Conservation (phyloP, 805 yeast genomes). For the Candida odintsovae region DNA sequence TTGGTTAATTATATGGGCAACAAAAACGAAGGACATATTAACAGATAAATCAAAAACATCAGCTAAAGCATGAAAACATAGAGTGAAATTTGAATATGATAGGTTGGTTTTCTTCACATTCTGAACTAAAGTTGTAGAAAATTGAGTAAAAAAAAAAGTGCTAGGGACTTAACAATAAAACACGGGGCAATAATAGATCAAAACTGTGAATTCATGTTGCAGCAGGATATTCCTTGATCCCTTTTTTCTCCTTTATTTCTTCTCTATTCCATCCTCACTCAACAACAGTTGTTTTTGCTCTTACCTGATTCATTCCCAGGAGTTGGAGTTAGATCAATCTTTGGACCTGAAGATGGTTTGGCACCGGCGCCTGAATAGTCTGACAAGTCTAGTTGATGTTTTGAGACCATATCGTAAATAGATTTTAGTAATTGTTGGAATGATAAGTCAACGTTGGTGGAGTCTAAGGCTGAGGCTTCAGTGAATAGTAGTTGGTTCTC, state of each 20-base stretch:
- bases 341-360: slow-evolving; percentile 79
- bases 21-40: background rate
- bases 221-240: too few relatives aligned
- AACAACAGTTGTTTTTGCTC: slow-evolving; percentile 60
- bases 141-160: too few relatives aligned
- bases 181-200: too few relatives aligned
- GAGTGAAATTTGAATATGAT: background rate
- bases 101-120: background rate
- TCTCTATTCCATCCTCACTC: slow-evolving; percentile 7
- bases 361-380: slow-evolving; percentile 50
- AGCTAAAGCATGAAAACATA: background rate
- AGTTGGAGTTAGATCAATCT: slow-evolving; percentile 88
- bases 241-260: background rate
- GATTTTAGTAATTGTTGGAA: slow-evolving; percentile 90
- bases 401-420: slow-evolving; percentile 89
- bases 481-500: slow-evolving; percentile 91
- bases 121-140: slow-evolving; percentile 4
- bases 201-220: too few relatives aligned
- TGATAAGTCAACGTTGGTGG: slow-evolving; percentile 91
- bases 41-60: background rate
- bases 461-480: slow-evolving; percentile 91
- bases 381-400: slow-evolving; percentile 86
- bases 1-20: background rate
- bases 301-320: slow-evolving; percentile 73
- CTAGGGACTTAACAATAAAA: too few relatives aligned